Evolutionary conservation across 257 asterid species (phyloP).

Genomic region (Thymus mandschuricus): DNA sequence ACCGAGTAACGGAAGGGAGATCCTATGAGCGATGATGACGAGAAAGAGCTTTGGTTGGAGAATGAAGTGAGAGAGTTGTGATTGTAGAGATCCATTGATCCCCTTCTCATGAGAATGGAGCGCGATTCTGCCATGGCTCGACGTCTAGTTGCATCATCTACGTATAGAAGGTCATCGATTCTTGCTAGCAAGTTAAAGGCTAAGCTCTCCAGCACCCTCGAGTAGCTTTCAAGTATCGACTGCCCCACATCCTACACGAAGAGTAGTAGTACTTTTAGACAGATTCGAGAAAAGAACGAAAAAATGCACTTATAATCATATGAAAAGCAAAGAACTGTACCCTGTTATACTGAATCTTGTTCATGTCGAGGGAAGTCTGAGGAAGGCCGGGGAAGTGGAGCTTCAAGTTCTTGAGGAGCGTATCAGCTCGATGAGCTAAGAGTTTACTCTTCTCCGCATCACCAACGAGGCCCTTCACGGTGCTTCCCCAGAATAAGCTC

Average conservation of each 20-base stretch:
- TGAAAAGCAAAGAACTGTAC: conserved; percentile 38
- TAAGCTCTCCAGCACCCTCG: conserved; percentile 89
- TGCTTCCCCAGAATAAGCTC: conserved; percentile 66
- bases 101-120: conserved; percentile 38
- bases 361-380: conserved; percentile 76
- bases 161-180: conserved; percentile 80
- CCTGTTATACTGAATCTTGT: conserved; percentile 86
- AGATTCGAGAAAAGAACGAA: not conserved
- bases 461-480: conserved; percentile 55
- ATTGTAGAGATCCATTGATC: conserved; percentile 41
- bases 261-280: not conserved
- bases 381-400: conserved; percentile 81
- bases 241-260: conserved; percentile 82
- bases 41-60: conserved; percentile 48
- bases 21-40: conserved; percentile 45
- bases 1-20: conserved; percentile 46
- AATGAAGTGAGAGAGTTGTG: conserved; percentile 48
- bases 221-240: conserved; percentile 95
- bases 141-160: conserved; percentile 79
- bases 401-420: conserved; percentile 72
- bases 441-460: conserved; percentile 62
- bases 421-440: conserved; percentile 73
- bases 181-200: conserved; percentile 81
- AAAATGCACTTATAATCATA: not conserved
- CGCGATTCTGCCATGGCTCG: conserved; percentile 60